These are phyloP conservation scores for Dioszegia hungarica DNA, from an alignment of 768 basidiomycete species.

Conservation along the genomic window DNA sequence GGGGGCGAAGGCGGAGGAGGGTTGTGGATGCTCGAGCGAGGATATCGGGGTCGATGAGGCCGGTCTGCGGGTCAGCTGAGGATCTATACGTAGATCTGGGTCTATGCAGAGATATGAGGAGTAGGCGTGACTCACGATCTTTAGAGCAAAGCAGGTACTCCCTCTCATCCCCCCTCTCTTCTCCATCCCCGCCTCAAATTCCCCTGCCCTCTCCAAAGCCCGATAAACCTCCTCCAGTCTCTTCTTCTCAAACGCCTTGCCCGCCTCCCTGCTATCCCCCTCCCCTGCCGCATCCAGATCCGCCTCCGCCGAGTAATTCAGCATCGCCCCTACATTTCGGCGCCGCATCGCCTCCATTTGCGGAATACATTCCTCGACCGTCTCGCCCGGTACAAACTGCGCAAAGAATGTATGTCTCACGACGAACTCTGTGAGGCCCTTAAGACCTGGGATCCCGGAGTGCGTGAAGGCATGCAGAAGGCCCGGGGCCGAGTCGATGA, in stretches of 20 bases:
- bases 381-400: constrained; percentile 89
- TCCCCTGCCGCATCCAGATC: constrained; percentile 51
- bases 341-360: constrained; percentile 61
- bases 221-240: constrained; percentile 70
- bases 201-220: constrained; percentile 71
- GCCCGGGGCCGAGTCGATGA: constrained; percentile 71
- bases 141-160: constrained; percentile 59
- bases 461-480: constrained; percentile 60
- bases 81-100: background rate
- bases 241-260: constrained; percentile 55
- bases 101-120: background rate
- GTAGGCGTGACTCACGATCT: constrained; percentile 58
- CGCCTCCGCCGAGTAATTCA: constrained; percentile 83
- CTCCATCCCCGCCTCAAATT: constrained; percentile 63
- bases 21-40: constrained; percentile 47
- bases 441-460: constrained; percentile 56
- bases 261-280: constrained; percentile 15
- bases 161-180: constrained; percentile 59
- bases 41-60: constrained; percentile 46
- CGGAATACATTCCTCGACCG: constrained; percentile 63
- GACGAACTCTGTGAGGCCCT: constrained; percentile 61
- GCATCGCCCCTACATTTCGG: constrained; percentile 67
- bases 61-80: constrained; percentile 15
- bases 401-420: constrained; percentile 79
- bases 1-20: constrained; percentile 41